phyloP scores from a whole-genome alignment of 805 yeast species.

The Lachancea nothofagi region DNA sequence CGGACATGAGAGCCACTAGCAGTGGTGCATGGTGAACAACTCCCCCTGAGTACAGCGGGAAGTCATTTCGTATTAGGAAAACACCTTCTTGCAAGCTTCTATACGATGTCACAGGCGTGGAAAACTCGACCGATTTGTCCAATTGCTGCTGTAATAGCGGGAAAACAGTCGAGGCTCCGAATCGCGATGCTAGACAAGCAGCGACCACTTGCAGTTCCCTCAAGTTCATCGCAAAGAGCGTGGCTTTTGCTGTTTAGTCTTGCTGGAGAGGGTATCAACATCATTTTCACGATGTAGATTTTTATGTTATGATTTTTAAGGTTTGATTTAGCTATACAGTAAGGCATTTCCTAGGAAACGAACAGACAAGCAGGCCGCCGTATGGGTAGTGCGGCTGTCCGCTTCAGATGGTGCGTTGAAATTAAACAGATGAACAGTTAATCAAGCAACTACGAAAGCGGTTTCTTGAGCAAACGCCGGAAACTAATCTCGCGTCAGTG shows the following conservation, averaged over 20 bases:
- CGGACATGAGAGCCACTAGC: constrained; percentile 40
- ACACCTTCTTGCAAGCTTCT: constrained; percentile 60
- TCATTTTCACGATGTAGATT: no score
- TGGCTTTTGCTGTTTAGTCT: background rate
- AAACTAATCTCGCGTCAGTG: no score
- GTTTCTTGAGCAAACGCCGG: no score
- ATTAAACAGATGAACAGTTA: no score
- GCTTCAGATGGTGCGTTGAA: no score
- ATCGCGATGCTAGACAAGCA: constrained; percentile 19
- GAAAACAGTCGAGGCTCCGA: constrained; percentile 19
- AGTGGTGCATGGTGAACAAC: constrained; percentile 83
- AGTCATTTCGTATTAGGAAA: constrained; percentile 48
- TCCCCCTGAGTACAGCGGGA: constrained; percentile 77
- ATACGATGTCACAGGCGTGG: constrained; percentile 33
- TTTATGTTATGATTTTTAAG: no score
- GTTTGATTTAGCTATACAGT: no score
- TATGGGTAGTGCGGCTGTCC: no score
- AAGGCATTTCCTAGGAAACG: no score
- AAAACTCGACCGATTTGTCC: constrained; percentile 32
- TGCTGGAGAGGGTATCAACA: background rate
- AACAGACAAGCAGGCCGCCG: no score
- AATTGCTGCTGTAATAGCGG: constrained; percentile 24
- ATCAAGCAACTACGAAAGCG: no score
- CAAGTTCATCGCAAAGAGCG: constrained; percentile 5
- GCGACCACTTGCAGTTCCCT: constrained; percentile 14